A percentile compares a stretch with the other conserved stretches of the same genome.
Conservation (phyloP, 805 yeast genomes). For the Candida namnaoensis region DNA sequence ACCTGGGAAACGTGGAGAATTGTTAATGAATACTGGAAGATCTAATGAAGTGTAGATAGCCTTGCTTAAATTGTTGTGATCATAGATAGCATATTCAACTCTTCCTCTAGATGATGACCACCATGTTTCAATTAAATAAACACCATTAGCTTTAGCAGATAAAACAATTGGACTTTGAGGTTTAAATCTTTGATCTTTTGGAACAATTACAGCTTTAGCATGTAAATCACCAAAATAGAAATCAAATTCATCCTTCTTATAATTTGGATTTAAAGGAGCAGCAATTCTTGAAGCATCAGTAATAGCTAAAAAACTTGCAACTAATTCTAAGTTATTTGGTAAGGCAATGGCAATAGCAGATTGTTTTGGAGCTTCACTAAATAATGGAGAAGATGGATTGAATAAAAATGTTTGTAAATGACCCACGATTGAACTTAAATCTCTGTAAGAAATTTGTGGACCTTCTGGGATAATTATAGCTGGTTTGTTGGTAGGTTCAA, state of each 20-base stretch:
- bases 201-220: slow-evolving; percentile 49
- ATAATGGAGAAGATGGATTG: slow-evolving; percentile 32
- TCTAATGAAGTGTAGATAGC: slow-evolving; percentile 20
- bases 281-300: slow-evolving; percentile 51
- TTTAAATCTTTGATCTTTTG: slow-evolving; percentile 34
- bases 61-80: slow-evolving; percentile 9
- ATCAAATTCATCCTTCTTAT: slow-evolving; percentile 52
- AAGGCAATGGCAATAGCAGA: slow-evolving; percentile 50
- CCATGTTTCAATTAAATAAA: slow-evolving; percentile 44
- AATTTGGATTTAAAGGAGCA: slow-evolving; percentile 62
- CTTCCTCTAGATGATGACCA: slow-evolving; percentile 30
- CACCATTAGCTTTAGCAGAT: slow-evolving; percentile 39
- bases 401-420: slow-evolving; percentile 41
- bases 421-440: slow-evolving; percentile 33
- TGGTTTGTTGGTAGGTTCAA: slow-evolving; percentile 25
- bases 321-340: slow-evolving; percentile 53
- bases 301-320: slow-evolving; percentile 44
- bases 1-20: slow-evolving; percentile 26
- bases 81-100: slow-evolving; percentile 31
- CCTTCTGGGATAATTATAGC: slow-evolving; percentile 42
- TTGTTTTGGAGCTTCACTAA: slow-evolving; percentile 23
- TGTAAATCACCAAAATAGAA: slow-evolving; percentile 55
- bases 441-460: slow-evolving; percentile 33
- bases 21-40: slow-evolving; percentile 22
- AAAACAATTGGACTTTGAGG: slow-evolving; percentile 32